Evolutionary conservation across 1,139 yeast species (phyloP), one percentile per base, ranked within the genome.

Genomic region (Geotrichum reessii): DNA sequence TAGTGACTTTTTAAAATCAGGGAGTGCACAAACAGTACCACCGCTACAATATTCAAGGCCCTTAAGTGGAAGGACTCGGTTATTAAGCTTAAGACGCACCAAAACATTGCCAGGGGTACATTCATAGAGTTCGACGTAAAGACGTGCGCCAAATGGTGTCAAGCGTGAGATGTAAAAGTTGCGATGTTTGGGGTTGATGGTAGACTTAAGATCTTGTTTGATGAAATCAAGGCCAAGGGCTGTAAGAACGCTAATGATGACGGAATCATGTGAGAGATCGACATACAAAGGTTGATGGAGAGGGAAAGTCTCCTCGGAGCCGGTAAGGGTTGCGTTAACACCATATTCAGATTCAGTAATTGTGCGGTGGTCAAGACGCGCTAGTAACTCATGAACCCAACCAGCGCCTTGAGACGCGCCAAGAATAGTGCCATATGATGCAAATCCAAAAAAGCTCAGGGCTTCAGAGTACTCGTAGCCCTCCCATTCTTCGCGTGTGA

Each of bases 401-500:
- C 78, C 76, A n/a, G 73, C 66, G 3, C 80, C 80, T 53, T 70
- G 68, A 6, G 79, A 78, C 9, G 74, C 69, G 3, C 75, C 76
- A 17, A 71, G 71, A 14, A 69, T 66, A 9, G 74, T 66, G 8
- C 78, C 78, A 62, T 74, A 72, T 3, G 75, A 73, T 9, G 67
- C 58, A 47, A 67, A 66, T 25, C 73, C 74, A 69, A 75, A 79
- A 64, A 76, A 76, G 62, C 68, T 70, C 49, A 80, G 68, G 58
- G 79, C 83, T 7, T 65, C 66, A 22, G 74, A 72, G 69, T 80
- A 80, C 61, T 77, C 80, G 66, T 74, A 77, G 21, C 78, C 79
- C 56, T 80, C 71, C 77, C 79, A 79, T 63, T 80, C 83, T 46
- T 74, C 74, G 63, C 76, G 77, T 31, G 81, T 77, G 68, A 80